Evolutionary conservation across 495 filamentous ascomycete species (phyloP), one percentile per base, ranked within the genome.

Genomic region (Cairneyella variabilis): DNA sequence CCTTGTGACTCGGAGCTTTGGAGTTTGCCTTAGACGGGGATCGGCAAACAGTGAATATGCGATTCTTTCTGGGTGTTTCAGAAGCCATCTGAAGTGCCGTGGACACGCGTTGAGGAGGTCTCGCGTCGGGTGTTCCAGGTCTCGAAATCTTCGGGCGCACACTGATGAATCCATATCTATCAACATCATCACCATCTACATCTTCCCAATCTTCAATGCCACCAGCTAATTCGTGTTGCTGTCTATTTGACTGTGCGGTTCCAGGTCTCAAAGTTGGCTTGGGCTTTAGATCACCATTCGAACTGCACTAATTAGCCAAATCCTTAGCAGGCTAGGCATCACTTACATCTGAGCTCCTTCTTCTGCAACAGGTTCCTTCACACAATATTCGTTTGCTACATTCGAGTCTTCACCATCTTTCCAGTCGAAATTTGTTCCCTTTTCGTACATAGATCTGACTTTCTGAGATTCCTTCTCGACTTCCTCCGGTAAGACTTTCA

Each of bases 161-260:
- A 74, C 61, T 77, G 66, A 99, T 97, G 72, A 99, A 99, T 16
- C 93, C 93, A 66, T 97, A 99, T 62, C 81, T 76, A 69, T 99
- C 93, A 37, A 97, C 88, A 65, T 95, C 88, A 34, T 74, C 78
- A n/a, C 80, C 86, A n/a, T 85, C 76, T 10, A 99, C 71, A 67
- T 96, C 85, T 60, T 92, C 86, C 95, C 93, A 99, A 62, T 96
- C 91, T 63, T 99, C 93, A 36, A 95, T 82, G 0, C 92, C 92
- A 14, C 91, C 91, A 12, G 90, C 89, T 12, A 84, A 69, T 67
- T 77, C 72, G 32, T 70, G 64, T 41, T 61, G 52, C n/a, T 53
- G 48, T 18, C 60, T 55, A 21, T 47, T 48, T 20, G 61, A 62
- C 17, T 57, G 12, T 10, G 38, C 62, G 30, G 51, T 66, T 2